Base-by-base conservation (phyloP, 257 asterid genomes). In the Solanum lignicaule region DNA sequence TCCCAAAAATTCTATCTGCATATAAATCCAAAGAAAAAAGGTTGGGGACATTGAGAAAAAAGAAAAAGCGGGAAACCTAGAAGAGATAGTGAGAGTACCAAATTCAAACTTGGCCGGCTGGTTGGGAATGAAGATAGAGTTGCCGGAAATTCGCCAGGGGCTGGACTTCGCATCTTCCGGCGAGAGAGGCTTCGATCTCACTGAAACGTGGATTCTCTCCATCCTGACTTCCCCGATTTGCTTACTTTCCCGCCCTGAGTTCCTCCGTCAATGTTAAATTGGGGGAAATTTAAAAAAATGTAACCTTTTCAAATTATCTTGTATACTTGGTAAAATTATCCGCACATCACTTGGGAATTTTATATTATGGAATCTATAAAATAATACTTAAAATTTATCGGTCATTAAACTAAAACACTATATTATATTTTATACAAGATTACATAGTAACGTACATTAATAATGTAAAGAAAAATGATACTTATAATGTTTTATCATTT, bases 201-300 rank as follows among this genome's bases (percentile, higher is more conserved):
- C 98, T 0, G 98, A 93, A 5, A 96, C 98, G 87, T 95, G 98
- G 85, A 96, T 96, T 88, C 98, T 94, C 90, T 96, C 99, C 98
- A 96, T 52, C 62, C 62, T 52, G 62, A 52, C 62, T 46, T 13
- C 55, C 20, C 55, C 55, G 55, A 46, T 46, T 46, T 52, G 71
- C 35, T 13, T 18, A 68, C 36, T 69, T 69, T 69, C 38, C 75
- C 75, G 75, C 75, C 73, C 21, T 32, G 36, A 75, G 48, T 68
- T 27, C 74, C 31, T 62, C 71, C 71, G 68, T 20, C 68, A 58
- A 58, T 21, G 27, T 21, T n/a, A 13, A 65, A 65, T 65, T 62
- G 71, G 66, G 66, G 66, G 62, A n/a, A 62, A 62, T n/a, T n/a
- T 65, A 3, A 65, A 65, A n/a, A 62, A 62, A 43, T 43, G 12